Evolutionary conservation across 108 stramenopile species (phyloP), one percentile per base, ranked within the genome.

Genomic region (Aurantiochytrium sp.): DNA sequence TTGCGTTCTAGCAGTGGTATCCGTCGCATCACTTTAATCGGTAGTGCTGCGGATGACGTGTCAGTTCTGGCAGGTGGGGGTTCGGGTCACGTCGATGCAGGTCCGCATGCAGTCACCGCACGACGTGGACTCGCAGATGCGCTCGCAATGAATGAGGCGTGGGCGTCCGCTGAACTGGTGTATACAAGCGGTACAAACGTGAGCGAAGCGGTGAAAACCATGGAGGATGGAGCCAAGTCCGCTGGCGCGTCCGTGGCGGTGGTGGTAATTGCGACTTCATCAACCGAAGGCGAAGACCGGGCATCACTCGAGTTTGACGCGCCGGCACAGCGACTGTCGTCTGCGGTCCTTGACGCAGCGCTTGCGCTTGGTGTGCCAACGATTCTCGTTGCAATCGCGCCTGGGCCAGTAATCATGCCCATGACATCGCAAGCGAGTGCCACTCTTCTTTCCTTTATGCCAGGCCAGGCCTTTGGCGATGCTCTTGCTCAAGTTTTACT

Each of bases 401-500:
- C 91, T 6, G 91, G 91, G 16, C 88, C 93, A 4, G 91, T 95
- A 5, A 89, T 92, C 29, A 89, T 95, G 72, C 96, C 96, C 0
- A 92, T 92, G 93, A 29, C n/a, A 44, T 87, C 89, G 29, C 19
- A 87, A 53, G 88, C 88, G 2, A 58, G 88, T 42, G 91, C 93
- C 4, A 92, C 95, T 87, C 25, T 95, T 59, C 92, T 92, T 14
- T 92, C 92, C 19, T 96, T 88, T 60, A 90, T 95, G 83, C 73
- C 93, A 18, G 96, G 96, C 57, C 93, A 96, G 87, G 93, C 91
- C 12, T 94, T 92, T 43, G 95, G 94, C 59, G 12, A 58, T 14
- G 96, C 95, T 12, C 76, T 95, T 18, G 93, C 92, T 5, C 95
- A 96, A 53, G 59, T 95, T 1, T 59, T 96, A 4, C 95, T 96